Evolutionary conservation across 805 yeast genomes (phyloP).

Genomic region (Ogataea thermomethanolica): DNA sequence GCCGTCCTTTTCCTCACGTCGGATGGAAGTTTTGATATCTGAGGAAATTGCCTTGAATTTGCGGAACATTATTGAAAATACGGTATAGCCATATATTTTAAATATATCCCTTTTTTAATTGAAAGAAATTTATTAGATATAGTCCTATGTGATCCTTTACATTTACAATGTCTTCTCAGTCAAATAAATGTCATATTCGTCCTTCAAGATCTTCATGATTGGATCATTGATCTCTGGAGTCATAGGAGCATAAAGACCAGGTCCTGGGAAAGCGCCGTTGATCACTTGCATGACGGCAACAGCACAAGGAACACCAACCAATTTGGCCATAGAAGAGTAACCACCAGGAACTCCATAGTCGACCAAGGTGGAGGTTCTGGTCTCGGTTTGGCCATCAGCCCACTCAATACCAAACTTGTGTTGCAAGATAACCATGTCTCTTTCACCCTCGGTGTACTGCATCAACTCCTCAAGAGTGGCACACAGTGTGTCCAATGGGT

Average conservation of each 20-base stretch:
- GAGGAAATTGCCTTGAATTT: conserved; percentile 21
- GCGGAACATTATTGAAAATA: conserved; percentile 25
- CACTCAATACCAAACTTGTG: conserved; percentile 97
- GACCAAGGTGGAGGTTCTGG: conserved; percentile 92
- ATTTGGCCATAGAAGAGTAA: conserved; percentile 97
- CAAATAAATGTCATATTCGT: conserved; percentile 80
- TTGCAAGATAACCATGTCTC: conserved; percentile 92
- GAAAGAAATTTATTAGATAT: conserved; percentile 2
- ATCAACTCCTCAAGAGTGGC: conserved; percentile 92
- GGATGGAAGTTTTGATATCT: conserved; percentile 19
- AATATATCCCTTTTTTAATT: conserved; percentile 4
- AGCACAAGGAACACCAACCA: conserved; percentile 98
- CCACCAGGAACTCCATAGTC: conserved; percentile 92
- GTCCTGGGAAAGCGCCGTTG: conserved; percentile 68
- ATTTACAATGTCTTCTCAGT: conserved; percentile 75
- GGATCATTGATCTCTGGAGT: conserved; percentile 87
- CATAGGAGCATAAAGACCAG: conserved; percentile 93
- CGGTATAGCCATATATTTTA: too few relatives aligned
- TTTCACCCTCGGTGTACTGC: conserved; percentile 95
- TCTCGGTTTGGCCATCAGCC: conserved; percentile 88
- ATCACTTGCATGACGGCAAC: conserved; percentile 87
- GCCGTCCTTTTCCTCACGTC: conserved; percentile 36
- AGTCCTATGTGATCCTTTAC: conserved; percentile 14
- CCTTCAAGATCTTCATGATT: conserved; percentile 86
- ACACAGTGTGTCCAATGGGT: conserved; percentile 93